Conservation (phyloP, 148 eudicot genomes). For the Camellia granthamiana region DNA sequence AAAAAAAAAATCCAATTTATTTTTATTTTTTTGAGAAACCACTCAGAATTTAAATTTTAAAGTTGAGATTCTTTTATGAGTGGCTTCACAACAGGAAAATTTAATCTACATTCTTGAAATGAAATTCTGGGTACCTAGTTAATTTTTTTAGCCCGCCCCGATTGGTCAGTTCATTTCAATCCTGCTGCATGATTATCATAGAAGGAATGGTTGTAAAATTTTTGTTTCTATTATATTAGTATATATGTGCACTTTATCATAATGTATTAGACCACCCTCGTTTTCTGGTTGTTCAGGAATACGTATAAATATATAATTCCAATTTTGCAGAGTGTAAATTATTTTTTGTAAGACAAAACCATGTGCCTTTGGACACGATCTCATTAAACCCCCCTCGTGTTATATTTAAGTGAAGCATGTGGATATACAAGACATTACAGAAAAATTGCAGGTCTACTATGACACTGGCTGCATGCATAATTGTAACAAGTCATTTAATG, state of each 20-base stretch:
- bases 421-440: background rate
- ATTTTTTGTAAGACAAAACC: background rate
- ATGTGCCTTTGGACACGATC: background rate
- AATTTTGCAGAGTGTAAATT: too few relatives aligned
- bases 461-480: too few relatives aligned
- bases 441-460: too few relatives aligned
- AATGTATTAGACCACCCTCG: too few relatives aligned
- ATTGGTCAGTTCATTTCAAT: background rate
- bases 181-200: background rate
- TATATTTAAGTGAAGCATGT: background rate
- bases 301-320: too few relatives aligned
- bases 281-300: background rate
- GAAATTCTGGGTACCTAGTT: background rate
- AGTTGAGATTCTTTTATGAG: too few relatives aligned
- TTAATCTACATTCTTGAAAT: background rate
- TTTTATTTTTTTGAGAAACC: too few relatives aligned
- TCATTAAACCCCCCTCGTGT: background rate
- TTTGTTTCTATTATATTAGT: background rate
- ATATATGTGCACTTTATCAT: too few relatives aligned
- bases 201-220: background rate
- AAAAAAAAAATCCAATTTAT: too few relatives aligned
- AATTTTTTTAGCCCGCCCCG: background rate
- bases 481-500: too few relatives aligned
- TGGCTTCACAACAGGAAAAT: too few relatives aligned
- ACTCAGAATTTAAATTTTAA: too few relatives aligned